Conservation (phyloP, 371 early-diverging fungal genomes). For the Apophysomyces variabilis region DNA sequence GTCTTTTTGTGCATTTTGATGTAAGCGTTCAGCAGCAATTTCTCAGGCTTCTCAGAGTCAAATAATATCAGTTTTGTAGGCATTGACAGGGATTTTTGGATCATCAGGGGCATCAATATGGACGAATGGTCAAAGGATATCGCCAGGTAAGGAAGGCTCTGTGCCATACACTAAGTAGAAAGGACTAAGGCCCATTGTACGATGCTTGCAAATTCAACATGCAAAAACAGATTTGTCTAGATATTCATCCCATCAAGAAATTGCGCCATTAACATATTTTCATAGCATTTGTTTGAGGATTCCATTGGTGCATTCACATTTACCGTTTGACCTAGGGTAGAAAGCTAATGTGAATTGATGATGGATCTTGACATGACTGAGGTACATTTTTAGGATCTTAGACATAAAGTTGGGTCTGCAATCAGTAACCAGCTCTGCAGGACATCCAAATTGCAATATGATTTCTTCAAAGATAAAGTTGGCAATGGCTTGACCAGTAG, state of each 20-base stretch:
- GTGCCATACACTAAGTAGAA: no score
- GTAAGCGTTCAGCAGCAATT: no score
- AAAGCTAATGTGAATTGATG: conserved; percentile 28
- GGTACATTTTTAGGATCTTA: conserved; percentile 11
- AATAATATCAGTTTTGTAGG: no score
- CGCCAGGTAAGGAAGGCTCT: no score
- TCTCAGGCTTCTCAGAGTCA: no score
- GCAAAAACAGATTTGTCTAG: conserved; percentile 15
- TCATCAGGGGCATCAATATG: no score
- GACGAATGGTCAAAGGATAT: no score
- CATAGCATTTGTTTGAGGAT: background rate
- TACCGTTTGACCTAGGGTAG: conserved; percentile 26
- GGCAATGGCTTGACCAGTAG: conserved; percentile 35
- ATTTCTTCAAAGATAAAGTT: conserved; percentile 27
- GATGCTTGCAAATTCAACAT: conserved; percentile 9
- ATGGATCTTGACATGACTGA: background rate
- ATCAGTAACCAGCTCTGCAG: conserved; percentile 37
- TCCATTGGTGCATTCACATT: conserved; percentile 21
- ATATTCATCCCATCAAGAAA: conserved; percentile 23
- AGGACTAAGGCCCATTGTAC: no score
- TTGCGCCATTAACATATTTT: conserved; percentile 8
- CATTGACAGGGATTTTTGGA: no score
- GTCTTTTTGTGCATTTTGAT: conserved; percentile 11
- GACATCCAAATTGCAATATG: conserved; percentile 27
- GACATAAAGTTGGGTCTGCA: conserved; percentile 38